Evolutionary conservation across 192 early-diverging fungal genomes (phyloP), one percentile per base, ranked within the genome.

Genomic region (Globomyces pollinis-pini): DNA sequence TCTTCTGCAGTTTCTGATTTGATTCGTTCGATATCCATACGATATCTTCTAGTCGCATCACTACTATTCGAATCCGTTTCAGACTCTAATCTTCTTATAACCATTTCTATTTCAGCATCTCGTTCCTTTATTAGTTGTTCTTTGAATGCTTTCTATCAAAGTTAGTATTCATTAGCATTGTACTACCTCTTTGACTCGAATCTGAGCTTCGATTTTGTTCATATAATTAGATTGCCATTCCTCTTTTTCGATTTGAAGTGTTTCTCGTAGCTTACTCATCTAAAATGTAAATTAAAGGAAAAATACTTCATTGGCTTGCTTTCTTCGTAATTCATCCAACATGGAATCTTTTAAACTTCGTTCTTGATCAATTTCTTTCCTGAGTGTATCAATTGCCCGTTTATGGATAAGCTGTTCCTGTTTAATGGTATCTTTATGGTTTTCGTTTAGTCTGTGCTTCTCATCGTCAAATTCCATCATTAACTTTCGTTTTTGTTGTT

Each of bases 91-190:
- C 77, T 69, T 61, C 78, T 67, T 8, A 82, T 68, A 2, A 82
- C 67, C 67, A 77, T 63, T 53, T 82, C 80, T 16, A 82, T 69
- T 58, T 82, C 80, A 15, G 70, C 72, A 60, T 82, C 80, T 3
- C 80, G 57, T 52, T 82, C 74, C 34, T 65, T 34, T n/a, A 82
- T 53, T 12, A 80, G 63, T 62, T 61, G 66, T 50, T 79, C 80
- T 50, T 76, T 75, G 63, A 82, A 71, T 41, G 33, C 42, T 72
- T 80, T 77, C 70, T 79, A 45, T n/a, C n/a, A n/a, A n/a, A n/a
- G n/a, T n/a, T n/a, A n/a, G n/a, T n/a, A n/a, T n/a, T n/a, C 2
- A n/a, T 43, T 75, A 29, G 52, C 15, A 1, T 63, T 15, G 0
- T 23, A 21, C 43, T 33, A 79, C 77, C 60, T 80, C 79, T 43